Evolutionary conservation across 2,329 filamentous ascomycete genomes (phyloP).

Genomic region (Kalaharituber pfeilii): DNA sequence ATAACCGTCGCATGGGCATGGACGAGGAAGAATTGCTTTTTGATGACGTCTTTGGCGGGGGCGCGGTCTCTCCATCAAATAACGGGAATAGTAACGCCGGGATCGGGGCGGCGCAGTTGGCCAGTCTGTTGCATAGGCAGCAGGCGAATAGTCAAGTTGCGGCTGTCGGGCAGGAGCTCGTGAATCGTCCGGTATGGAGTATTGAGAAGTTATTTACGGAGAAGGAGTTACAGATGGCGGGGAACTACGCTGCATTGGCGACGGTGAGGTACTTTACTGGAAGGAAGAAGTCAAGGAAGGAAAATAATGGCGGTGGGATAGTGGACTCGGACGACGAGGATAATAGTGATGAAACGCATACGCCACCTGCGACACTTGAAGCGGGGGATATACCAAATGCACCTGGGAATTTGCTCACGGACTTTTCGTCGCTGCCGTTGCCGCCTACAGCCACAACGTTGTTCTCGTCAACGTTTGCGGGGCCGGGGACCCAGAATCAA

Average conservation of each 20-base stretch:
- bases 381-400: slow-evolving; percentile 8
- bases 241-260: slow-evolving; percentile 44
- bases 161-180: slow-evolving; percentile 7
- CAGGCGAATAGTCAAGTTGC: neutral
- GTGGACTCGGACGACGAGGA: neutral
- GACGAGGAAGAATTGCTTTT: neutral
- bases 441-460: neutral
- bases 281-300: neutral
- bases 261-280: slow-evolving; percentile 25
- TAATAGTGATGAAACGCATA: slow-evolving; percentile 1
- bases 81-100: neutral
- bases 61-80: neutral
- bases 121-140: neutral
- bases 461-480: neutral
- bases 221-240: slow-evolving; percentile 49
- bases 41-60: neutral
- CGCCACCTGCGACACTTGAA: neutral
- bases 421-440: neutral
- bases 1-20: slow-evolving; percentile 33
- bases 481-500: neutral
- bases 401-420: slow-evolving; percentile 3
- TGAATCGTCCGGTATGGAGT: slow-evolving; percentile 36
- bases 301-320: neutral
- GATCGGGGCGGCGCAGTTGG: neutral
- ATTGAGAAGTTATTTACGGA: slow-evolving; percentile 55